Evolutionary conservation across 306 rosid species (phyloP).

Genomic region (Alnus rubra): DNA sequence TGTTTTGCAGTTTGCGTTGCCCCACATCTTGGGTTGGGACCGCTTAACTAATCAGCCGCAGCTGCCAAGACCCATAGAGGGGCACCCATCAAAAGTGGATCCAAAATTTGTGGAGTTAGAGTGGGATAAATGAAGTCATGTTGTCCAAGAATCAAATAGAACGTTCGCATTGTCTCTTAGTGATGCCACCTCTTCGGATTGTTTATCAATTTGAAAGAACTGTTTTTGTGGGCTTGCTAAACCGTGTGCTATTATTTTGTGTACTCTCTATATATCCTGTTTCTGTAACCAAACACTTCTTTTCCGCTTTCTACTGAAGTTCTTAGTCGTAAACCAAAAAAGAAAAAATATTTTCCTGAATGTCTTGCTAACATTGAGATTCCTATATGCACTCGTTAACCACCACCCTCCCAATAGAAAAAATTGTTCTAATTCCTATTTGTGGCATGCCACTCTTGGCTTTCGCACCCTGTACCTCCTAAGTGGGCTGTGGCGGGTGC

Average conservation of each 20-base stretch:
- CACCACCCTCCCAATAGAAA: too few species aligned
- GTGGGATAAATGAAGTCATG: constrained; percentile 69
- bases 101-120: constrained; percentile 48
- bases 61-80: constrained; percentile 34
- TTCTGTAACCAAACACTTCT: not conserved
- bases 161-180: not conserved
- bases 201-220: not conserved
- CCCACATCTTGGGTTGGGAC: constrained; percentile 92
- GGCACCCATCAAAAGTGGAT: constrained; percentile 36
- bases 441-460: too few species aligned
- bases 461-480: too few species aligned
- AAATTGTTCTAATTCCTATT: too few species aligned
- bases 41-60: constrained; percentile 49
- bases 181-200: not conserved
- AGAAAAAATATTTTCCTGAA: too few species aligned
- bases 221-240: not conserved
- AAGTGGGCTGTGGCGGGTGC: too few species aligned
- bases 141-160: not conserved
- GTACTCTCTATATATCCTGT: not conserved
- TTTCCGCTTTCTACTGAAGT: not conserved
- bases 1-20: constrained; percentile 74
- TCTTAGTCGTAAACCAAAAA: too few species aligned
- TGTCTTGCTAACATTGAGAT: too few species aligned
- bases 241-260: not conserved
- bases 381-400: too few species aligned